Base-by-base conservation (phyloP, 257 asterid species). In the Catharanthus roseus region DNA sequence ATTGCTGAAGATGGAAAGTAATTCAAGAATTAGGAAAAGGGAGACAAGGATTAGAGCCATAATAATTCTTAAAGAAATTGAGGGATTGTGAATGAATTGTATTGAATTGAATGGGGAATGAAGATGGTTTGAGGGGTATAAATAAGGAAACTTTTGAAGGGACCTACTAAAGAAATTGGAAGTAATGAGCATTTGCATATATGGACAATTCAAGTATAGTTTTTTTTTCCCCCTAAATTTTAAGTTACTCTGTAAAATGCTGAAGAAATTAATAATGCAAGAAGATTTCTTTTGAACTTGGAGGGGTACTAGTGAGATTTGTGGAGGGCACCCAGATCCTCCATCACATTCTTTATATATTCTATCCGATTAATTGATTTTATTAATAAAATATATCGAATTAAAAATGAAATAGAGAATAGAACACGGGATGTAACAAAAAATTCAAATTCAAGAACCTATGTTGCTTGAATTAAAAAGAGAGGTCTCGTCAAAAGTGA, bases 1-100 rank as follows among this genome's bases (percentile, higher is more conserved):
- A 86, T 78, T 79, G 81, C 73, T 82, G n/a, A n/a, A n/a, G n/a
- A n/a, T n/a, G 26, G 75, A 49, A 67, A 85, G 84, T 64, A 84
- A 65, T 81, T 77, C 33, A 36, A 79, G 75, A 72, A 80, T 26
- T 42, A 87, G 26, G 29, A 86, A 61, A 64, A 84, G 38, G 67
- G 62, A 63, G 42, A 90, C 54, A 29, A 82, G 56, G 24, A 55
- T 19, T 10, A 79, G 72, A 82, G 80, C 82, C 96, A 71, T 50
- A 24, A 71, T 50, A 24, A 64, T 18, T 58, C 68, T 29, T 5
- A 38, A 44, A 29, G 49, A 12, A 67, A 44, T 31, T 33, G 28
- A 26, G 1, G 9, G 42, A 55, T 26, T 38, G n/a, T 28, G 5
- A 75, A 42, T 55, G 1, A 44, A 36, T 73, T 50, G 26, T 72